Conservation (phyloP, 179 eudicot genomes). For the Nepenthes alata region DNA sequence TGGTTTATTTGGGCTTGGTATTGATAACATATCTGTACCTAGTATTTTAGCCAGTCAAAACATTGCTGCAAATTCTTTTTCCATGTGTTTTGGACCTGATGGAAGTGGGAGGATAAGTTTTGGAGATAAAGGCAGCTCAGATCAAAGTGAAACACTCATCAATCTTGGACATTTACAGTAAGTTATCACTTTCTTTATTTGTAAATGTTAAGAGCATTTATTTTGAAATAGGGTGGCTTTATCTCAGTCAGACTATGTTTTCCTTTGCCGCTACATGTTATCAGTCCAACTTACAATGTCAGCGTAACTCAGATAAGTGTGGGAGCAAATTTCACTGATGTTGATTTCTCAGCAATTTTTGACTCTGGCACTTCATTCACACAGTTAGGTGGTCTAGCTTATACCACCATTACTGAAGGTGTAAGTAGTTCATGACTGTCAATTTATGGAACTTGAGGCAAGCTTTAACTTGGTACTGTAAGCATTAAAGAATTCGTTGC, state of each 20-base stretch:
- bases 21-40: constrained; percentile 67
- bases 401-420: constrained; percentile 39
- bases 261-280: constrained; percentile 5
- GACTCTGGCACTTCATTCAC: constrained; percentile 96
- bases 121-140: constrained; percentile 82
- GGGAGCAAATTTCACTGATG: constrained; percentile 35
- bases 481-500: constrained; percentile 3
- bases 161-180: constrained; percentile 39
- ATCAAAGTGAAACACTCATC: constrained; percentile 71
- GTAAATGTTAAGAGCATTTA: neutral
- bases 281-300: constrained; percentile 61
- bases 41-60: constrained; percentile 66
- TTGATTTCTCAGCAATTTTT: constrained; percentile 53
- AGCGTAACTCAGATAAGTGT: constrained; percentile 45
- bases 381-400: constrained; percentile 66
- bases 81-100: constrained; percentile 83
- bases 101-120: constrained; percentile 74
- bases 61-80: constrained; percentile 70
- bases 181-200: constrained; percentile 12
- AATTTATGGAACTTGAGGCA: neutral
- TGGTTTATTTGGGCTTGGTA: constrained; percentile 91
- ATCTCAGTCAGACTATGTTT: constrained; percentile 3
- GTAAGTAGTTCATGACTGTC: constrained; percentile 30
- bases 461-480: neutral
- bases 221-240: neutral